These are phyloP conservation scores for Psilocybe azurescens DNA, from an alignment of 768 basidiomycete genomes.

Conservation along the genomic window DNA sequence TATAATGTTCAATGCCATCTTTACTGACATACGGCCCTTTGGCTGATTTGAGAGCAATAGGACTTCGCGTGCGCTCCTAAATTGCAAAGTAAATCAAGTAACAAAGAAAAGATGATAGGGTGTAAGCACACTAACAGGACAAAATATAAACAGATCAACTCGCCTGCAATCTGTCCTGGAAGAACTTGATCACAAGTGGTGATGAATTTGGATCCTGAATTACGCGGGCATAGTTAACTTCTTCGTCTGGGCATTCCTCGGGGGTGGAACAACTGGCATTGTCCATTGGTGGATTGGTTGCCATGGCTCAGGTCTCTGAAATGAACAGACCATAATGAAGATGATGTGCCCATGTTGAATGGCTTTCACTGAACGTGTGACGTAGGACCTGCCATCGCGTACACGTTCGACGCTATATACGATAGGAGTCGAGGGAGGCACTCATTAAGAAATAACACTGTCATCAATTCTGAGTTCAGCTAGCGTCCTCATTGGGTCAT, in stretches of 20 bases:
- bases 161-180: constrained; percentile 34
- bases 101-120: no score
- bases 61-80: constrained; percentile 72
- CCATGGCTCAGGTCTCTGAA: constrained; percentile 80
- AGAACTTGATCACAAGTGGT: constrained; percentile 38
- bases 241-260: constrained; percentile 68
- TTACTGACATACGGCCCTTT: constrained; percentile 42
- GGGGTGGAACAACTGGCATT: constrained; percentile 63
- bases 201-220: constrained; percentile 39
- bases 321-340: constrained; percentile 78
- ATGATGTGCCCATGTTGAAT: constrained; percentile 55
- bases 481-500: no score
- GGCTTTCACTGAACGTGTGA: constrained; percentile 68
- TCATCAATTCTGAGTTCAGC: neutral
- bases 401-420: constrained; percentile 80
- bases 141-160: neutral
- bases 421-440: constrained; percentile 74
- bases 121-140: neutral
- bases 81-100: neutral
- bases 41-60: constrained; percentile 68
- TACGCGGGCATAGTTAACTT: constrained; percentile 40
- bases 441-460: constrained; percentile 86
- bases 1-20: constrained; percentile 55
- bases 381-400: constrained; percentile 77
- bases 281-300: constrained; percentile 73